A percentile compares a stretch with the other conserved stretches of the same genome.
Conservation (phyloP, 208 protist species). For the Acanthamoeba healyi region DNA sequence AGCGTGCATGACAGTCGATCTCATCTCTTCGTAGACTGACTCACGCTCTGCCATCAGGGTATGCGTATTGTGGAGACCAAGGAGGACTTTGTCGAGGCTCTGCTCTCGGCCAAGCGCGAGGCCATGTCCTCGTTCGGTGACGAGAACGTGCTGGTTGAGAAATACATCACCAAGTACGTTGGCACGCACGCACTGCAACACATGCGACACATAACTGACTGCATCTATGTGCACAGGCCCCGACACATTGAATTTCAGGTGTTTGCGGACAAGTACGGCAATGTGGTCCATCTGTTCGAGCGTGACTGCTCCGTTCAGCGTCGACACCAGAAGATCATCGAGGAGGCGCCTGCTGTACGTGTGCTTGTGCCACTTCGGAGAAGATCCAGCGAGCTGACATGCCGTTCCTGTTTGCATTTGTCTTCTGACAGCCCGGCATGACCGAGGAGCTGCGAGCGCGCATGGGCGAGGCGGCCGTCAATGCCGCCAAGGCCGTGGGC, state of each 20-base stretch:
- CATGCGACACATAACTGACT: too few relatives aligned
- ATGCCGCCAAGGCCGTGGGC: constrained; percentile 91
- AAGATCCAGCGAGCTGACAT: too few relatives aligned
- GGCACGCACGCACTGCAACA: too few relatives aligned
- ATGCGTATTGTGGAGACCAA: constrained; percentile 77
- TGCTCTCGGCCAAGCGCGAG: constrained; percentile 92
- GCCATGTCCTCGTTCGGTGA: constrained; percentile 94
- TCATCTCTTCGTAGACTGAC: too few relatives aligned
- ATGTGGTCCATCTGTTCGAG: constrained; percentile 95
- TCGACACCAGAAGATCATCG: constrained; percentile 96
- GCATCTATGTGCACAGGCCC: too few relatives aligned
- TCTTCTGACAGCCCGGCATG: too few relatives aligned
- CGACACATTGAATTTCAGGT: constrained; percentile 87
- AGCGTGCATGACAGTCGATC: too few relatives aligned
- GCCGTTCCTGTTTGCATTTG: too few relatives aligned
- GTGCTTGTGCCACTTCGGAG: too few relatives aligned
- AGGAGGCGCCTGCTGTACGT: constrained; percentile 84
- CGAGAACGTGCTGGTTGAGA: constrained; percentile 95
- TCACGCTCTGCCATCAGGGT: too few relatives aligned
- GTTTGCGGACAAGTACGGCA: constrained; percentile 94
- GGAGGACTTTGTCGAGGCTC: neutral
- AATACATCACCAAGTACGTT: constrained; percentile 93
- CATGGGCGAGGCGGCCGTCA: constrained; percentile 92
- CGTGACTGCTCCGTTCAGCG: constrained; percentile 97
- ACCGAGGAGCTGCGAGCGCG: constrained; percentile 82